A percentile compares a stretch with the other conserved stretches of the same genome.
phyloP scores from a whole-genome alignment of 805 yeast species.

The Monosporozyma unispora region DNA sequence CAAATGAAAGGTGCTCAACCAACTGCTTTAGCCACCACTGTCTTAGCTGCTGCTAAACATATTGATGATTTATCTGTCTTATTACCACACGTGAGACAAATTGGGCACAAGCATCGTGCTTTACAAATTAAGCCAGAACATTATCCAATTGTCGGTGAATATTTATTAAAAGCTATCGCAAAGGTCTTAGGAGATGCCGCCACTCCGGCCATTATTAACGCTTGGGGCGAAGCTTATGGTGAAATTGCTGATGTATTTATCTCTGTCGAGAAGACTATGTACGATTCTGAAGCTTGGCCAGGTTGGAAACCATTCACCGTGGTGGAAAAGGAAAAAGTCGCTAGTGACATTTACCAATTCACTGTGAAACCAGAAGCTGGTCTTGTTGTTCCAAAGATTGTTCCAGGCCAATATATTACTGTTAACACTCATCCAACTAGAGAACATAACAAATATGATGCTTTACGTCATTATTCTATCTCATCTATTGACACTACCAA shows the following conservation, averaged over 20 bases:
- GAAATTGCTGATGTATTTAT: constrained; percentile 55
- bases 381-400: constrained; percentile 11
- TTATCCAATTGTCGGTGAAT: constrained; percentile 54
- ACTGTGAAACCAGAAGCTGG: constrained; percentile 34
- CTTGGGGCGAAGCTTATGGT: constrained; percentile 60
- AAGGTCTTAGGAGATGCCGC: constrained; percentile 52
- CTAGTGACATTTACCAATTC: constrained; percentile 41
- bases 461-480: constrained; percentile 52
- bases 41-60: constrained; percentile 52
- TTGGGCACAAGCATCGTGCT: constrained; percentile 59
- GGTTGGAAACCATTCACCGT: constrained; percentile 49
- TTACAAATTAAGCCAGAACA: constrained; percentile 55
- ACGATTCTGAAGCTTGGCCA: constrained; percentile 45
- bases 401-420: constrained; percentile 36
- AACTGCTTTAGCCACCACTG: constrained; percentile 51
- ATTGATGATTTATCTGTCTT: constrained; percentile 51
- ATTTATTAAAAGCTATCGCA: constrained; percentile 45
- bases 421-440: constrained; percentile 29
- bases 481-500: constrained; percentile 32
- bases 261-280: constrained; percentile 41
- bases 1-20: constrained; percentile 53
- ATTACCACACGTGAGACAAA: constrained; percentile 44
- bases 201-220: constrained; percentile 46
- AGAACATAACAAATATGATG: constrained; percentile 35
- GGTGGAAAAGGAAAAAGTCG: constrained; percentile 35